phyloP scores from a whole-genome alignment of 441 rosid genomes.

The Populus tomentosa region DNA sequence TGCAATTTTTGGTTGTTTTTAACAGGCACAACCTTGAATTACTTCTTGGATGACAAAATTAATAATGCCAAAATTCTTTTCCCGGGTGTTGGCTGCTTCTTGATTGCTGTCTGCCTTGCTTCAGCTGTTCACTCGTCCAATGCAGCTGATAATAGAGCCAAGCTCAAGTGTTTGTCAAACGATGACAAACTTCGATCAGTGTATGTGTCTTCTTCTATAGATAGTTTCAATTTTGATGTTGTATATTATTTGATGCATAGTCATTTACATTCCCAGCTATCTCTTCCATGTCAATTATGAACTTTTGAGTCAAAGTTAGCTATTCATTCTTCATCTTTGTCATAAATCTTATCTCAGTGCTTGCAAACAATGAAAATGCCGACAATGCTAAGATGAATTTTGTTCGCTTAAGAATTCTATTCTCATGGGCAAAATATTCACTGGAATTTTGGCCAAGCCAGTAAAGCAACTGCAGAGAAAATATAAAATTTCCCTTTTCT shows the following conservation, averaged over 20 bases:
- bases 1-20: not conserved
- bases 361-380: not conserved
- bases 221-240: not conserved
- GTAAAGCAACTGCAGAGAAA: not conserved
- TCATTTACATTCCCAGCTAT: not conserved
- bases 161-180: conserved; percentile 40
- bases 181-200: conserved; percentile 22
- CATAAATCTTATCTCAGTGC: not conserved
- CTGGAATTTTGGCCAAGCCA: not conserved
- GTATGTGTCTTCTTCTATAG: conserved; percentile 29
- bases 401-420: not conserved
- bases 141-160: conserved; percentile 58
- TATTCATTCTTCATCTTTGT: not conserved
- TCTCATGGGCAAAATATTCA: not conserved
- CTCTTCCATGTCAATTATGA: not conserved
- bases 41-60: conserved; percentile 72
- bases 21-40: conserved; percentile 78
- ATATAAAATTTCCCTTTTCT: not conserved
- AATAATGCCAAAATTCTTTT: conserved; percentile 75
- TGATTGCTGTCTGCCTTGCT: conserved; percentile 76
- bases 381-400: not conserved
- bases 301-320: not conserved
- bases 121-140: conserved; percentile 76
- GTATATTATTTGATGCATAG: not conserved
- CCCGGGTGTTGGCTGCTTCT: conserved; percentile 80